These are phyloP conservation scores for Staphylotrichum longicolle DNA, from an alignment of 495 filamentous ascomycete genomes.

Conservation along the genomic window DNA sequence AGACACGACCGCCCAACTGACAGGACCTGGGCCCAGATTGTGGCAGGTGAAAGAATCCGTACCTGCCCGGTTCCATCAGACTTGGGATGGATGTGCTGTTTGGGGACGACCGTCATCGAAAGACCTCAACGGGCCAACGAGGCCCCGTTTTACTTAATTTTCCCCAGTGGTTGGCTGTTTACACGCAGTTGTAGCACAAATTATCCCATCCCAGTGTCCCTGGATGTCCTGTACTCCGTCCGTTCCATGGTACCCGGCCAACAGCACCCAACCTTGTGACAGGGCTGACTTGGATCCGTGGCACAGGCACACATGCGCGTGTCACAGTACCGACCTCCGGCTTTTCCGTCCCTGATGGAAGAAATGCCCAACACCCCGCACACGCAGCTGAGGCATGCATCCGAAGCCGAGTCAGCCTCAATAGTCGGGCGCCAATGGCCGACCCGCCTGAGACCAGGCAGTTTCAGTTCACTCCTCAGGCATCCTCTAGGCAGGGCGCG, in stretches of 20 bases:
- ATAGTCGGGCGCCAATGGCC: background rate
- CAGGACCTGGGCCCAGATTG: background rate
- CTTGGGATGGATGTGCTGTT: no score
- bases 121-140: no score
- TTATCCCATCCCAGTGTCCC: no score
- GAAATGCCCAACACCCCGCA: conserved; percentile 12
- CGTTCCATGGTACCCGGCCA: background rate
- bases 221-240: no score
- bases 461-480: background rate
- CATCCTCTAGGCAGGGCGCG: background rate
- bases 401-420: conserved; percentile 3
- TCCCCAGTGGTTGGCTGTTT: no score
- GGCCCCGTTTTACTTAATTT: no score
- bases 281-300: background rate
- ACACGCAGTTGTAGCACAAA: no score
- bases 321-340: background rate
- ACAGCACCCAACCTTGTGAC: background rate
- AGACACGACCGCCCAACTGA: background rate
- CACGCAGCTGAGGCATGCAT: background rate
- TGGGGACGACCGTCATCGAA: no score
- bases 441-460: background rate
- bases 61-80: no score
- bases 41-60: no score
- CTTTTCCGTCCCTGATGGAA: background rate
- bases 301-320: no score